Percentiles rank a stretch among this genome's conserved stretches.
These are phyloP conservation scores for Chalciporus sphaerocephalus DNA, from an alignment of 768 basidiomycete genomes.

Conservation along the genomic window DNA sequence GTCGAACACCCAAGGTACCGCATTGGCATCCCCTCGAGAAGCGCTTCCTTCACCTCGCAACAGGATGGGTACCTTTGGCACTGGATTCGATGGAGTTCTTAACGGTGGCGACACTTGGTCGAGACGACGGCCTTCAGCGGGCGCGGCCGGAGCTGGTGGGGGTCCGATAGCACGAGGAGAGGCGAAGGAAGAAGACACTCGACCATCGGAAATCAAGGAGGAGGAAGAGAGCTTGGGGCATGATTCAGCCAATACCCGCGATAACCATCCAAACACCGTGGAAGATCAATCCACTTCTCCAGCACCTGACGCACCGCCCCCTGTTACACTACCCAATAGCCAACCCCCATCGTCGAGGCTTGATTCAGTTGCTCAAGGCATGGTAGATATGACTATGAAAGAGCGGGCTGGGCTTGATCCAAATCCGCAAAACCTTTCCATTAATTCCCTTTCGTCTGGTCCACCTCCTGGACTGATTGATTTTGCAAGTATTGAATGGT, in stretches of 20 bases:
- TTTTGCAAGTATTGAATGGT: constrained; percentile 72
- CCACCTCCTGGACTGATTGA: constrained; percentile 50
- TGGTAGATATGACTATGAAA: constrained; percentile 17
- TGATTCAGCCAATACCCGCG: constrained; percentile 5
- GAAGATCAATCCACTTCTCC: constrained; percentile 13
- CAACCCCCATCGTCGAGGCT: constrained; percentile 11
- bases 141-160: constrained; percentile 40
- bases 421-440: constrained; percentile 6
- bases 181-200: constrained; percentile 37
- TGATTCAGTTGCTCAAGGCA: constrained; percentile 8
- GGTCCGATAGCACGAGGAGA: constrained; percentile 38
- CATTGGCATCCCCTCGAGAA: constrained; percentile 58
- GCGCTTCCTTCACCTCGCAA: constrained; percentile 59
- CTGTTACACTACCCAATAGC: constrained; percentile 3
- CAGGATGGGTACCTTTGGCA: constrained; percentile 51
- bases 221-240: constrained; percentile 42
- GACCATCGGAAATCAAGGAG: constrained; percentile 52
- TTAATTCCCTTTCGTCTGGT: constrained; percentile 20
- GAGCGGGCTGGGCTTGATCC: constrained; percentile 6
- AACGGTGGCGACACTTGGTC: constrained; percentile 67
- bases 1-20: constrained; percentile 50
- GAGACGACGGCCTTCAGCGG: constrained; percentile 59
- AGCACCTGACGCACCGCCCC: constrained; percentile 6
- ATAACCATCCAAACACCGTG: constrained; percentile 4
- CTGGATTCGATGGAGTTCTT: constrained; percentile 73